Conservation (phyloP, 2,329 filamentous ascomycete species). For the Fusarium brevicatenulatum region DNA sequence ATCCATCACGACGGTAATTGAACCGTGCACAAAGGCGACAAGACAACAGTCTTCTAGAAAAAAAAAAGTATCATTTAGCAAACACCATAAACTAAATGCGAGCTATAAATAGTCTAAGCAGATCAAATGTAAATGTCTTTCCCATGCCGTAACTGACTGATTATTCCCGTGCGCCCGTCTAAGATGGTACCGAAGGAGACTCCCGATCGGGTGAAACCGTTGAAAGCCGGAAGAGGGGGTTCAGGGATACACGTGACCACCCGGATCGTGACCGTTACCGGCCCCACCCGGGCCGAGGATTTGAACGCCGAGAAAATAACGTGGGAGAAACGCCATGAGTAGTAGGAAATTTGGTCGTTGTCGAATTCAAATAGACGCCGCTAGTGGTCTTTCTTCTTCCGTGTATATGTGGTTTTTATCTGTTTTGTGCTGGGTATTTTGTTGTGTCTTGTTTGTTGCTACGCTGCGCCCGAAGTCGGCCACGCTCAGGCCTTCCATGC, state of each 20-base stretch:
- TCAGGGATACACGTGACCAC: slow-evolving; percentile 30
- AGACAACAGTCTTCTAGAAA: not conserved
- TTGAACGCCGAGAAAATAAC: slow-evolving; percentile 30
- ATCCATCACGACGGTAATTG: not conserved
- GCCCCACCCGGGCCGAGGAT: slow-evolving; percentile 29
- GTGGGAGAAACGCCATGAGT: slow-evolving; percentile 23
- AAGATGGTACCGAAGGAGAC: not conserved
- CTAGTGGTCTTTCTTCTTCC: not conserved
- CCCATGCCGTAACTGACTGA: not conserved
- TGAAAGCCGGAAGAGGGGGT: not conserved
- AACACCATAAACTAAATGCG: slow-evolving; percentile 19
- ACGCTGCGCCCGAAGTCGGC: slow-evolving; percentile 33
- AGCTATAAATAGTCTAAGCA: slow-evolving; percentile 29
- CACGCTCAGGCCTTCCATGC: slow-evolving; percentile 35
- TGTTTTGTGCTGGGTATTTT: slow-evolving; percentile 4
- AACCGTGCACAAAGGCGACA: not conserved
- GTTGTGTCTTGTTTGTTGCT: slow-evolving; percentile 1
- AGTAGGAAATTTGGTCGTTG: not conserved
- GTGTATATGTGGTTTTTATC: not conserved
- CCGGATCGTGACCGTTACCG: slow-evolving; percentile 27
- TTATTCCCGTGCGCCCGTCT: not conserved
- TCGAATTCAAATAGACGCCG: not conserved
- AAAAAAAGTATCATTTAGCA: slow-evolving; percentile 23
- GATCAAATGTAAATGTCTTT: slow-evolving; percentile 7
- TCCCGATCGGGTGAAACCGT: slow-evolving; percentile 24